Conservation (phyloP, 169 alveolate species). For the Plasmodium relictum region DNA sequence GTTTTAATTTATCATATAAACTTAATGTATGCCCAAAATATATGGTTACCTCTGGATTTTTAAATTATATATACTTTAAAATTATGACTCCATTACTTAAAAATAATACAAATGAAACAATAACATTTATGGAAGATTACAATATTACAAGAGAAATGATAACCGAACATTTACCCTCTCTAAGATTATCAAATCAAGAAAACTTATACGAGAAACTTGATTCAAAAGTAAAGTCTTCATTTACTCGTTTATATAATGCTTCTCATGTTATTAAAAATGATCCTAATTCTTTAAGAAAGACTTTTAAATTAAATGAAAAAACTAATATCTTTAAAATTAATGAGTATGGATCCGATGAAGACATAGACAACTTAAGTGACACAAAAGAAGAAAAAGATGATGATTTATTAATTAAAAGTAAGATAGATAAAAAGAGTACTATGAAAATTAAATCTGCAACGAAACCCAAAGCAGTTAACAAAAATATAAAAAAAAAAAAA, state of each 20-base stretch:
- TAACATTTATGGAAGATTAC: constrained; percentile 71
- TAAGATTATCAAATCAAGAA: constrained; percentile 83
- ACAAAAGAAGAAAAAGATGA: constrained; percentile 72
- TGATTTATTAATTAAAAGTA: constrained; percentile 31
- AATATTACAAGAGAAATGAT: constrained; percentile 82
- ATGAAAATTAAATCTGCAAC: constrained; percentile 22
- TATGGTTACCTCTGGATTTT: constrained; percentile 62
- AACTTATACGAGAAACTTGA: constrained; percentile 83
- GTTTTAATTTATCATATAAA: constrained; percentile 71
- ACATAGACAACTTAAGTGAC: constrained; percentile 59
- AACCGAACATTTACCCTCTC: constrained; percentile 79
- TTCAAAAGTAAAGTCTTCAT: constrained; percentile 79
- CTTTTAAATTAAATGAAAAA: constrained; percentile 46
- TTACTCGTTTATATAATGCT: constrained; percentile 78
- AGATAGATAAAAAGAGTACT: constrained; percentile 35
- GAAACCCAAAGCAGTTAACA: constrained; percentile 12
- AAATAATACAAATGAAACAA: constrained; percentile 78
- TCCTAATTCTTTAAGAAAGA: constrained; percentile 45
- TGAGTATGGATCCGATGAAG: constrained; percentile 64
- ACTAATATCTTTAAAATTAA: constrained; percentile 25
- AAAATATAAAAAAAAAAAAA: background rate
- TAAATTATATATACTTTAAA: constrained; percentile 71
- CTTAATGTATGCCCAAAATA: constrained; percentile 59
- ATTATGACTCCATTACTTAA: constrained; percentile 76
- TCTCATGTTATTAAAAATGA: constrained; percentile 67